These are phyloP conservation scores for Fomitopsis serialis DNA, from an alignment of 768 basidiomycete genomes.

Conservation along the genomic window DNA sequence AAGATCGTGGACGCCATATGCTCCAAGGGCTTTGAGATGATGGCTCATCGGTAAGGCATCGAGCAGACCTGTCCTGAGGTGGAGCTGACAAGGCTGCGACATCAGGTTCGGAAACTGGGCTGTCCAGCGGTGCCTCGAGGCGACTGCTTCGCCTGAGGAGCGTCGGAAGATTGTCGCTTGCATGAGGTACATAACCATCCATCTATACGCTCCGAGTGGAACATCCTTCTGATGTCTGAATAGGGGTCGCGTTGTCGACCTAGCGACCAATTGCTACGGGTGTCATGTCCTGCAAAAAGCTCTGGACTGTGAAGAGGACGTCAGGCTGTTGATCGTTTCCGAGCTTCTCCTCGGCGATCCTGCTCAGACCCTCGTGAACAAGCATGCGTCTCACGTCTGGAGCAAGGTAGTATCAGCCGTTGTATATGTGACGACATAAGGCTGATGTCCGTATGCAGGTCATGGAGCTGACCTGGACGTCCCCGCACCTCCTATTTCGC, in stretches of 20 bases:
- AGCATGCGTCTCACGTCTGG: slow-evolving; percentile 91
- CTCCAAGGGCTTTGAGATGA: slow-evolving; percentile 83
- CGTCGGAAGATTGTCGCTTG: slow-evolving; percentile 78
- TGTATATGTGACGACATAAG: neutral
- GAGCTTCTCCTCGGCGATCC: slow-evolving; percentile 83
- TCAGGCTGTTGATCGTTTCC: slow-evolving; percentile 75
- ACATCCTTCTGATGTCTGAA: neutral
- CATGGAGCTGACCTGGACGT: slow-evolving; percentile 86
- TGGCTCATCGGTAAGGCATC: slow-evolving; percentile 67
- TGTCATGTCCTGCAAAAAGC: slow-evolving; percentile 89
- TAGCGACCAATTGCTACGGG: slow-evolving; percentile 86
- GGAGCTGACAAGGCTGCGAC: neutral
- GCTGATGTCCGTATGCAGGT: slow-evolving; percentile 40
- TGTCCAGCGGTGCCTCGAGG: slow-evolving; percentile 82
- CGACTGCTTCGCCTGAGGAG: slow-evolving; percentile 69
- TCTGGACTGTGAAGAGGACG: slow-evolving; percentile 86
- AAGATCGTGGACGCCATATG: slow-evolving; percentile 89
- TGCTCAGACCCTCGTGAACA: slow-evolving; percentile 81
- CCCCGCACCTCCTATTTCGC: slow-evolving; percentile 87
- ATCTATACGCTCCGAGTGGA: neutral
- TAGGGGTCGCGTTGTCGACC: slow-evolving; percentile 82
- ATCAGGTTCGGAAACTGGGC: slow-evolving; percentile 89
- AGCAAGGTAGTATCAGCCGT: slow-evolving; percentile 55
- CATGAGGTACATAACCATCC: slow-evolving; percentile 55
- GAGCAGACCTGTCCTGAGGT: neutral